A percentile compares a stretch with the other conserved stretches of the same genome.
These are phyloP conservation scores for Mangifera indica DNA, from an alignment of 345 rosid genomes.

Conservation along the genomic window DNA sequence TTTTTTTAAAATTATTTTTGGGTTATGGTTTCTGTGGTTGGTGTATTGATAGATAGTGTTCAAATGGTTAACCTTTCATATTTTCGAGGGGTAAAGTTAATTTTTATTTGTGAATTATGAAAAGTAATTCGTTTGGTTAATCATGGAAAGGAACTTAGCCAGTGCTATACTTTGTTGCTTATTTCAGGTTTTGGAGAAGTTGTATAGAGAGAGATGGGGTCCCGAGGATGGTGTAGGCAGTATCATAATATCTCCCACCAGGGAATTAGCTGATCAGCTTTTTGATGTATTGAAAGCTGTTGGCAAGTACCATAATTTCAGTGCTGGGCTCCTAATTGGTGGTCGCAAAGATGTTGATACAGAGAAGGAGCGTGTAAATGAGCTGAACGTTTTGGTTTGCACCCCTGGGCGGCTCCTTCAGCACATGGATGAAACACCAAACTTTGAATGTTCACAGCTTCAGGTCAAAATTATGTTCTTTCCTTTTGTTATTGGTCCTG, in stretches of 20 bases:
- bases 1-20: neutral
- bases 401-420: conserved; percentile 97
- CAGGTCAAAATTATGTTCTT: conserved; percentile 46
- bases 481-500: neutral
- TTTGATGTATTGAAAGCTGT: conserved; percentile 71
- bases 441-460: conserved; percentile 87
- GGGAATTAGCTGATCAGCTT: conserved; percentile 84
- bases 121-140: no score
- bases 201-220: conserved; percentile 80
- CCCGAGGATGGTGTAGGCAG: conserved; percentile 91
- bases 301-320: conserved; percentile 75
- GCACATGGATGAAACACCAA: conserved; percentile 97
- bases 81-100: no score
- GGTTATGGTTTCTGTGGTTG: neutral
- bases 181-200: conserved; percentile 71
- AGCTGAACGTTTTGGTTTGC: conserved; percentile 80
- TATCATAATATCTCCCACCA: conserved; percentile 87
- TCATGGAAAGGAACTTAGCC: neutral
- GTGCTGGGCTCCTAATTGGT: conserved; percentile 87
- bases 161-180: neutral
- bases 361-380: conserved; percentile 79
- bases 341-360: conserved; percentile 80
- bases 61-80: no score
- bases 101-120: no score
- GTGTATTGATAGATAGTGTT: no score